Conservation (phyloP, 768 basidiomycete species). For the Hygrocybe coccinea region DNA sequence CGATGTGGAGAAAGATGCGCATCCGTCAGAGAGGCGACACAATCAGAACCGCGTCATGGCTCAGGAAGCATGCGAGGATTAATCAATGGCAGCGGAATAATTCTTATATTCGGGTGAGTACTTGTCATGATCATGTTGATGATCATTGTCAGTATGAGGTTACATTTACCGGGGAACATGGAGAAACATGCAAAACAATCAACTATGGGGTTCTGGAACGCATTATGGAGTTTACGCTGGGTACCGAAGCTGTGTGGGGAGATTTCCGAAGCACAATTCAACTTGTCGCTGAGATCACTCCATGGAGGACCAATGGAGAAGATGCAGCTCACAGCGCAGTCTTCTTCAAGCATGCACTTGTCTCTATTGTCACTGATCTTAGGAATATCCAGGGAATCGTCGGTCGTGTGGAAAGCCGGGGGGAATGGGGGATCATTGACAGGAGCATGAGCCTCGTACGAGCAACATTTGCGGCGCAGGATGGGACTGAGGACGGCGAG, state of each 20-base stretch:
- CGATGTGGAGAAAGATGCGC: conserved; percentile 24
- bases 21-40: conserved; percentile 22
- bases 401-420: background rate
- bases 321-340: conserved; percentile 15
- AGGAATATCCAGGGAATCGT: background rate
- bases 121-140: background rate
- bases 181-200: too few relatives aligned
- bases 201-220: too few relatives aligned
- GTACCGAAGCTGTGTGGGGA: background rate
- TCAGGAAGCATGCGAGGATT: background rate
- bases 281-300: conserved; percentile 11
- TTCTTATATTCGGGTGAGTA: conserved; percentile 4
- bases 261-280: background rate
- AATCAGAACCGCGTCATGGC: conserved; percentile 11
- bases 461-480: too few relatives aligned
- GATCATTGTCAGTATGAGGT: background rate
- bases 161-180: conserved; percentile 6
- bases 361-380: background rate
- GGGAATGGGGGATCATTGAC: conserved; percentile 1
- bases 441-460: too few relatives aligned
- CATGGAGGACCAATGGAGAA: conserved; percentile 7
- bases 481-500: too few relatives aligned
- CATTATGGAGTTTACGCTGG: too few relatives aligned
- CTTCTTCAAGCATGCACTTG: background rate
- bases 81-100: background rate